Base-by-base conservation (phyloP, 306 rosid genomes). In the Datisca glomerata region DNA sequence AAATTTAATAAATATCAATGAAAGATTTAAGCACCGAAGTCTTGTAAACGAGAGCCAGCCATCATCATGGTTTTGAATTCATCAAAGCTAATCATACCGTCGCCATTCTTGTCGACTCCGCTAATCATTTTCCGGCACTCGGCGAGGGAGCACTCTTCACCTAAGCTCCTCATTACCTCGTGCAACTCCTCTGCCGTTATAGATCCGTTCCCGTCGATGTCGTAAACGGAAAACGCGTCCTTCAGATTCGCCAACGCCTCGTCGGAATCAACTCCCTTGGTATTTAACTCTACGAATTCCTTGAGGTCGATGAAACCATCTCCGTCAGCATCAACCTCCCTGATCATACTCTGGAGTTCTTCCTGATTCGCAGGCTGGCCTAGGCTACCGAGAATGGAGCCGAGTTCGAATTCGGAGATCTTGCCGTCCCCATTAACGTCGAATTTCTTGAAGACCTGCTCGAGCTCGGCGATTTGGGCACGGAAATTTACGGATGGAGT, bases 341-440 rank as follows among this genome's bases (percentile, higher is more conserved):
- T 40, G 59, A 82, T 82, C 87, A 86, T 79, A 32, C 31, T 45
- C 12, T 33, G 12, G 7, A 81, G 70, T 45, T 86, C 96, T 34
- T 76, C 87, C 24, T 79, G 70, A 2, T 68, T 56, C 4, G 85
- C 48, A 4, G 70, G 49, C 12, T 79, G 69, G 8, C 94, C 93
- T 2, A 86, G 63, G 59, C 80, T 71, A 2, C 71, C 67, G 81
- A 82, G 52, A 6, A 86, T 82, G 23, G 93, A 57, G 40, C 94
- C 81, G 2, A 86, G 78, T 41, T 86, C 96, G 8, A 87, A 63
- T 3, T 85, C 46, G 13, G 80, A 82, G 79, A 86, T 82, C 93
- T 79, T 82, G 21, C 93, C 96, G 56, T 86, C 94, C 33, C 94
- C 94, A 43, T 86, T 86, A 8, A 62, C 93, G 51, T 86, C 96